These are phyloP conservation scores for Yarrowia divulgata DNA, from an alignment of 805 yeast species.

Conservation along the genomic window DNA sequence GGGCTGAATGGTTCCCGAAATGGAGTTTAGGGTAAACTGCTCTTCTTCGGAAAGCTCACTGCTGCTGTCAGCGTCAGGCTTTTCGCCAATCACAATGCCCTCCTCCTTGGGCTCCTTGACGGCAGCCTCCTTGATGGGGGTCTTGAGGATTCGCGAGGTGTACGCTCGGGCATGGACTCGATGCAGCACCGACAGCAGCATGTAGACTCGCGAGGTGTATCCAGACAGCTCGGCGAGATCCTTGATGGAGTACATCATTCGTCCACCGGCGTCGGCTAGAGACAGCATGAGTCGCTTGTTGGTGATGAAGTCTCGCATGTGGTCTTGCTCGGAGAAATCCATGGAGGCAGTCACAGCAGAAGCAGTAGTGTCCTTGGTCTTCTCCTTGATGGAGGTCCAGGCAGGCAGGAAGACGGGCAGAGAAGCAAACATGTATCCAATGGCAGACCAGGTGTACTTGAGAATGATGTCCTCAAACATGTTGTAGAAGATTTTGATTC, in stretches of 20 bases:
- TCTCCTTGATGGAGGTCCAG: conserved; percentile 48
- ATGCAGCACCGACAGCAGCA: conserved; percentile 76
- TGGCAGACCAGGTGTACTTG: conserved; percentile 93
- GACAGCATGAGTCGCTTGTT: conserved; percentile 90
- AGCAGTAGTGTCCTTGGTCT: conserved; percentile 47
- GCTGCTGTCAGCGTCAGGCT: conserved; percentile 16
- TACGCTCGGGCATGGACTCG: conserved; percentile 70
- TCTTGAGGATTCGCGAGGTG: conserved; percentile 37
- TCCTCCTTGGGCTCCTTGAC: conserved; percentile 39
- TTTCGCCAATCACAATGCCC: conserved; percentile 38
- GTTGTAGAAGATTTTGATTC: conserved; percentile 69
- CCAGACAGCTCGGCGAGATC: conserved; percentile 92
- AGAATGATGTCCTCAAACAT: conserved; percentile 83
- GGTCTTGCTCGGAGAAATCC: conserved; percentile 49
- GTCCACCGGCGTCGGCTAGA: conserved; percentile 92
- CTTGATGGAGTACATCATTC: conserved; percentile 92
- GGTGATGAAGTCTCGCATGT: conserved; percentile 87
- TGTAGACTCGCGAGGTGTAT: conserved; percentile 84
- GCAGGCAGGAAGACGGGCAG: conserved; percentile 80
- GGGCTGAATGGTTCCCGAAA: conserved; percentile 80
- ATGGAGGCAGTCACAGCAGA: conserved; percentile 42
- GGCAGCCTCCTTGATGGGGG: conserved; percentile 26
- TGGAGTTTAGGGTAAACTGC: conserved; percentile 55
- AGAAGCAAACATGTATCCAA: conserved; percentile 91
- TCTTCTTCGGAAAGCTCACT: conserved; percentile 35